phyloP scores from a whole-genome alignment of 805 yeast genomes.

The Pichia kluyveri region DNA sequence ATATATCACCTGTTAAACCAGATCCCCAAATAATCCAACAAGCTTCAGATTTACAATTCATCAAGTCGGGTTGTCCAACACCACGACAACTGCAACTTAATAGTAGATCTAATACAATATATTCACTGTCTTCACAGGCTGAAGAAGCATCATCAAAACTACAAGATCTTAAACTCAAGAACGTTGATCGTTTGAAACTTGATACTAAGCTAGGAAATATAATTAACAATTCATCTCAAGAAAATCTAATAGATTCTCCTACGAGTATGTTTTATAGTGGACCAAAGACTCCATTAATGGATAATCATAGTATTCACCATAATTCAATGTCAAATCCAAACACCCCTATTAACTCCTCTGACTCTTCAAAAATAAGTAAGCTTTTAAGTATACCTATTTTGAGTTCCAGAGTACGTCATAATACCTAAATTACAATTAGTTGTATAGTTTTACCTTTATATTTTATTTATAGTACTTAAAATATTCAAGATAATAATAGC shows the following conservation, averaged over 20 bases:
- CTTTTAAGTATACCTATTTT: constrained; percentile 26
- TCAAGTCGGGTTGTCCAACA: constrained; percentile 4
- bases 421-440: not conserved
- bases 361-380: constrained; percentile 5
- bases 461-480: too few species aligned
- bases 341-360: not conserved
- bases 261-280: not conserved
- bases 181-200: constrained; percentile 22
- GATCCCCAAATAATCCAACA: constrained; percentile 3
- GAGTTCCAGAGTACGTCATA: constrained; percentile 18
- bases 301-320: not conserved
- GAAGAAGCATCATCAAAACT: constrained; percentile 23
- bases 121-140: constrained; percentile 11
- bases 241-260: constrained; percentile 9
- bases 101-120: not conserved
- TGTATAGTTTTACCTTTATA: too few species aligned
- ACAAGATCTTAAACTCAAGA: constrained; percentile 20
- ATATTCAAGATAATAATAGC: too few species aligned
- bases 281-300: not conserved
- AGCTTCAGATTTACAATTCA: not conserved
- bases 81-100: constrained; percentile 1
- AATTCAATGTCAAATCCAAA: not conserved
- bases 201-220: constrained; percentile 20
- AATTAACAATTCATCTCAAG: constrained; percentile 18
- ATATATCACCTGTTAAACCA: constrained; percentile 17